Evolutionary conservation across 1,139 yeast genomes (phyloP).

Genomic region (Arxiozyma bovina): DNA sequence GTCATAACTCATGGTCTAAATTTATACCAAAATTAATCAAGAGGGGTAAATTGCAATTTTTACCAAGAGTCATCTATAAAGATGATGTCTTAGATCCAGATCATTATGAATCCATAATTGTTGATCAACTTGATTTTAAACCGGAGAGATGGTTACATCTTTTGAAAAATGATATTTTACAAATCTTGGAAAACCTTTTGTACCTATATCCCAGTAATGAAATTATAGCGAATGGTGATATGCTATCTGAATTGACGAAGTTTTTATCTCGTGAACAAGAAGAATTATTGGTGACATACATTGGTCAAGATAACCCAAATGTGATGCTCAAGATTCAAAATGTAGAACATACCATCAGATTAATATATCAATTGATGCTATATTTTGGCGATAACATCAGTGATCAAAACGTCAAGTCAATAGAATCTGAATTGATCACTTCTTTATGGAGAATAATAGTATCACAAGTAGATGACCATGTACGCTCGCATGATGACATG

Average conservation of each 20-base stretch:
- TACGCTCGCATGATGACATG: slow-evolving; percentile 11
- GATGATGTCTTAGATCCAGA: slow-evolving; percentile 10
- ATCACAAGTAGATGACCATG: slow-evolving; percentile 13
- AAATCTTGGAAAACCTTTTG: slow-evolving; percentile 21
- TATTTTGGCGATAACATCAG: slow-evolving; percentile 14
- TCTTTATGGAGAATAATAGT: slow-evolving; percentile 27
- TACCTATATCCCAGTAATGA: slow-evolving; percentile 11
- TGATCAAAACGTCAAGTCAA: slow-evolving; percentile 16
- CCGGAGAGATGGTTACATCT: slow-evolving; percentile 23
- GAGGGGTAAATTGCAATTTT: slow-evolving; percentile 15
- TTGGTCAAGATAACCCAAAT: slow-evolving; percentile 23
- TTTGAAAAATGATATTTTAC: slow-evolving; percentile 20
- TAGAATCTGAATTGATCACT: slow-evolving; percentile 23
- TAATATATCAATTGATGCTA: slow-evolving; percentile 23
- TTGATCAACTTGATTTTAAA: slow-evolving; percentile 7
- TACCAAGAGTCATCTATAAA: slow-evolving; percentile 25
- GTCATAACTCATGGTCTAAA: slow-evolving; percentile 18
- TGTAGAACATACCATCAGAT: slow-evolving; percentile 17
- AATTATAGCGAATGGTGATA: slow-evolving; percentile 15
- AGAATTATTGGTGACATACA: slow-evolving; percentile 14
- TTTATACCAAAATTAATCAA: slow-evolving; percentile 20
- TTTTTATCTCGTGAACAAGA: slow-evolving; percentile 25
- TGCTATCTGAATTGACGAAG: slow-evolving; percentile 19
- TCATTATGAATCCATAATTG: slow-evolving; percentile 1
- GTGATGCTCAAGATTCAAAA: slow-evolving; percentile 14